Base-by-base conservation (phyloP, 768 basidiomycete genomes). In the Amanita pseudoporphyria region DNA sequence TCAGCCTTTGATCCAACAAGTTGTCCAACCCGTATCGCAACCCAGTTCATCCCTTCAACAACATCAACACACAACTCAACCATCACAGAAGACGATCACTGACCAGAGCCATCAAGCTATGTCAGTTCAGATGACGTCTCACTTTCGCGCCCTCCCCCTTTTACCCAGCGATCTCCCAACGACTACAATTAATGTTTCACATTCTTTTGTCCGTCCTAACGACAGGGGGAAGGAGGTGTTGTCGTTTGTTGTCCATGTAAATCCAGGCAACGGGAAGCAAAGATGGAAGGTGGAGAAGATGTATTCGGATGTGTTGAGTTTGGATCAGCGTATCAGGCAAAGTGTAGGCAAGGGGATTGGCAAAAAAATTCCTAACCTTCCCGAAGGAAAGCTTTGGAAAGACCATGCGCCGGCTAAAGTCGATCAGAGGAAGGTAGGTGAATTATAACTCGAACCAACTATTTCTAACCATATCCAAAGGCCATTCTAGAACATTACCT, bases 331-430 rank as follows among this genome's bases (percentile, higher is more conserved):
- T 21, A 75, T 97, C 45, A 79, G 88, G 47, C 65, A 64, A 40
- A 80, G 73, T 45, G 76, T 81, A 14, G 81, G 82, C 12, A 84
- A 82, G 62, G 77, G 76, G 44, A 70, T 86, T 16, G 77, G 73
- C 37, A 93, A 92, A 71, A 87, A 79, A 66, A 81, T 98, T 42
- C 81, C 73, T 16, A 72, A 67, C 47, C 64, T 99, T 51, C 96
- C 96, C 1, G 96, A 99, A 63, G 88, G 89, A 21, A 87, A 84
- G 64, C 70, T 96, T 7, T 97, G 95, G 88, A 94, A 82, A 65
- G 96, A 98, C 67, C 92, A 95, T 64, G 93, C 94, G 0, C 95
- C 95, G 26, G 90, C 89, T 24, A 94, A 88, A 71, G 89, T 93
- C 37, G 96, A 98, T 71, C 92, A 95, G 66, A 71, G 95, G 55